Evolutionary conservation across 345 rosid species (phyloP), one percentile per base, ranked within the genome.

Genomic region (Salix dunnii): DNA sequence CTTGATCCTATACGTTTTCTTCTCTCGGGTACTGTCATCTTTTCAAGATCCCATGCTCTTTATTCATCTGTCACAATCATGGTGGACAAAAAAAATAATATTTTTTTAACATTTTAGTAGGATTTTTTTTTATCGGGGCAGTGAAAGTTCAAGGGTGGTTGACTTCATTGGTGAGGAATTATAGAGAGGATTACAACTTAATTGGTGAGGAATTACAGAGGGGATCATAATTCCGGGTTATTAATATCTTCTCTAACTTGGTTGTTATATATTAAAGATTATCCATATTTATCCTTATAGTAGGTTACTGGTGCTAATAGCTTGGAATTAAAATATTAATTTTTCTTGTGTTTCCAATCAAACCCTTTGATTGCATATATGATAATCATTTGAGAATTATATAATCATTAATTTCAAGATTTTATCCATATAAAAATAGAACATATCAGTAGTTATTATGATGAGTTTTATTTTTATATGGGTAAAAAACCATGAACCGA

Each of bases 21-120:
- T 94, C 89, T 77, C 88, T 10, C 76, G 73, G 97, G 98, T 94
- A 88, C 71, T 5, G 10, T 6, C 17, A 20, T 21, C 30, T 58
- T n/a, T n/a, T 25, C 62, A 58, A 9, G 62, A 58, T 58, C 10
- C 16, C 1, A 3, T 10, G 62, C 6, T 58, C 62, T 4, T 10
- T n/a, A 23, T 58, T 58, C 60, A 53, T 53, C 60, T 53, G 7
- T 21, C 23, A 13, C 13, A 3, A 13, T 43, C 49, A 43, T 43
- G 49, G 1, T 2, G 3, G 49, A 43, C 49, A 43, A 2, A 4
- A 33, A 0, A 33, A 3, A 33, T 33, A 33, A 31, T 4, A 30
- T 30, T 30, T 4, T 33, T 33, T 4, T 33, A 4, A 33, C 35
- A 33, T 33, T 33, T 5, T 33, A 33, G 35, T 33, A 33, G 0